Conservation (phyloP, 2,329 filamentous ascomycete species). For the Lachnellula suecica region DNA sequence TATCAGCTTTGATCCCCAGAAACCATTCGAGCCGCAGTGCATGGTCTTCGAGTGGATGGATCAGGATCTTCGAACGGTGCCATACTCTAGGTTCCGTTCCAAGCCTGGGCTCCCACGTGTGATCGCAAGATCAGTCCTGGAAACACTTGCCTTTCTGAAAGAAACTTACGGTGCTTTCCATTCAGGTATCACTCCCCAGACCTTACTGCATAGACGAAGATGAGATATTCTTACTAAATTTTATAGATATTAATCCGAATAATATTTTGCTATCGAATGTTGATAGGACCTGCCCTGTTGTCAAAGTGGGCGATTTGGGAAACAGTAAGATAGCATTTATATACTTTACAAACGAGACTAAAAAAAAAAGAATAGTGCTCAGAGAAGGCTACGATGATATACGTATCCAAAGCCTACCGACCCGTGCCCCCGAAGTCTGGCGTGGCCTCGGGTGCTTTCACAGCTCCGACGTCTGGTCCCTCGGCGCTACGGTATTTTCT, state of each 20-base stretch:
- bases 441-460: slow-evolving; percentile 11
- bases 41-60: slow-evolving; percentile 5
- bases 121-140: background rate
- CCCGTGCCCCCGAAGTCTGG: slow-evolving; percentile 1
- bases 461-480: slow-evolving; percentile 25
- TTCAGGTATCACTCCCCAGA: no score
- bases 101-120: background rate
- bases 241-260: slow-evolving; percentile 25
- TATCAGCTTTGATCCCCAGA: no score
- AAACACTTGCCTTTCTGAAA: background rate
- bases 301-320: slow-evolving; percentile 1
- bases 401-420: no score
- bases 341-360: no score
- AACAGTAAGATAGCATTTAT: no score
- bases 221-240: no score
- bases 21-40: background rate
- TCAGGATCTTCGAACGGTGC: background rate
- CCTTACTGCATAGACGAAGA: no score
- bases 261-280: slow-evolving; percentile 22
- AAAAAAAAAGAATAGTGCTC: no score
- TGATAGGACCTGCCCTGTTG: background rate
- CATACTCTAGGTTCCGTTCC: background rate
- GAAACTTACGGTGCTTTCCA: no score
- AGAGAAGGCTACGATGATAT: no score
- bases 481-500: slow-evolving; percentile 21